phyloP scores from a whole-genome alignment of 345 rosid genomes.

The Aquilaria malaccensis region DNA sequence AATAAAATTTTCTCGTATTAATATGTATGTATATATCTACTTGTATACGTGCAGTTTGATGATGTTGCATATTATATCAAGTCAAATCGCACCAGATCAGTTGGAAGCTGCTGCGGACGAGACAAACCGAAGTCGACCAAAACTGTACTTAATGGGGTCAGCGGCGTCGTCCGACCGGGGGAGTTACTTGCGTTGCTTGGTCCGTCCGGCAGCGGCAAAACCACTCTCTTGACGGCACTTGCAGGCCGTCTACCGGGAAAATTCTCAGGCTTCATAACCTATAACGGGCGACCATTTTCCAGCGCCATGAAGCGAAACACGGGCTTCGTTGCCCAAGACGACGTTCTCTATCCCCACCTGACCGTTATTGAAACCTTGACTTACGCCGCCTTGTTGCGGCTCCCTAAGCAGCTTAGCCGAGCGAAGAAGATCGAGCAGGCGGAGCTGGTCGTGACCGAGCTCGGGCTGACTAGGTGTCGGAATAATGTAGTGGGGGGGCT shows the following conservation, averaged over 20 bases:
- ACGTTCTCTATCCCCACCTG: conserved; percentile 77
- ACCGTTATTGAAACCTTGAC: conserved; percentile 76
- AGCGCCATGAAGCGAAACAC: conserved; percentile 72
- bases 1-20: background rate
- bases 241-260: conserved; percentile 74
- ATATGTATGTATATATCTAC: background rate
- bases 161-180: conserved; percentile 76
- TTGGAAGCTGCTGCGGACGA: conserved; percentile 23
- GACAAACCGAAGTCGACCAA: conserved; percentile 46
- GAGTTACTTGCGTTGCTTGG: conserved; percentile 93
- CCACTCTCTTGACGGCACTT: conserved; percentile 76
- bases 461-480: conserved; percentile 61
- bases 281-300: conserved; percentile 56
- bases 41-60: conserved; percentile 48
- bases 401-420: conserved; percentile 52
- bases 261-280: conserved; percentile 54
- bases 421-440: conserved; percentile 67
- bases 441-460: conserved; percentile 54
- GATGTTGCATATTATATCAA: conserved; percentile 52
- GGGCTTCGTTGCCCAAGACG: conserved; percentile 84
- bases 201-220: conserved; percentile 95
- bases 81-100: conserved; percentile 20
- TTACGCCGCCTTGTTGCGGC: conserved; percentile 65
- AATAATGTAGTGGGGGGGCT: conserved; percentile 69
- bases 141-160: conserved; percentile 61